These are phyloP conservation scores for Fusarium newnesense DNA, from an alignment of 2,329 filamentous ascomycete species.

Conservation along the genomic window DNA sequence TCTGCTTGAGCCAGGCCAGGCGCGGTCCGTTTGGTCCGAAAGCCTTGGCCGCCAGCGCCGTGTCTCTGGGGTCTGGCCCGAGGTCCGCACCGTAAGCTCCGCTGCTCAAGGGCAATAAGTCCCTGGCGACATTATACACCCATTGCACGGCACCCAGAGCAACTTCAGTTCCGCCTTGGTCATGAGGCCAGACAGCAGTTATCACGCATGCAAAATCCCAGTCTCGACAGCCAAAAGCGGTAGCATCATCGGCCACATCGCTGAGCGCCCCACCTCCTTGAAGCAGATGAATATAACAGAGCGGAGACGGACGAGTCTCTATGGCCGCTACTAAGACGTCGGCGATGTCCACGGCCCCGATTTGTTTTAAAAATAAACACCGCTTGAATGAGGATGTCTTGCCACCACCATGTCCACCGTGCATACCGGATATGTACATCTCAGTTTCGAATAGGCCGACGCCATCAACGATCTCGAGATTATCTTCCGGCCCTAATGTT, in stretches of 20 bases:
- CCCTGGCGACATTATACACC: slow-evolving; percentile 64
- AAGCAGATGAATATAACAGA: slow-evolving; percentile 71
- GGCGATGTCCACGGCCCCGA: slow-evolving; percentile 51
- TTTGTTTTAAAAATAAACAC: slow-evolving; percentile 66
- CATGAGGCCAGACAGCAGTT: slow-evolving; percentile 69
- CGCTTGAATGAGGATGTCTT: slow-evolving; percentile 74
- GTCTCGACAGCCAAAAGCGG: slow-evolving; percentile 71
- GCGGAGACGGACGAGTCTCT: slow-evolving; percentile 57
- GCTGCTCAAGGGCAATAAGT: slow-evolving; percentile 60
- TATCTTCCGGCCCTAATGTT: slow-evolving; percentile 49
- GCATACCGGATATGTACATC: slow-evolving; percentile 70
- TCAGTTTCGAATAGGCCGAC: slow-evolving; percentile 66
- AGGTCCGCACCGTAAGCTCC: slow-evolving; percentile 71
- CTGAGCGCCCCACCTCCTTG: slow-evolving; percentile 66
- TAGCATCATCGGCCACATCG: slow-evolving; percentile 56
- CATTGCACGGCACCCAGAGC: slow-evolving; percentile 57
- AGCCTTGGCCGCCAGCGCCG: slow-evolving; percentile 59
- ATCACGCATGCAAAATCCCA: slow-evolving; percentile 73
- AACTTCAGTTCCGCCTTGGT: slow-evolving; percentile 57
- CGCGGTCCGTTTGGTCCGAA: slow-evolving; percentile 66
- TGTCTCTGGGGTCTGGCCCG: slow-evolving; percentile 69
- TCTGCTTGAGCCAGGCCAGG: slow-evolving; percentile 62
- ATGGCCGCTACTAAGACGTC: slow-evolving; percentile 58
- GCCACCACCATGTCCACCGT: slow-evolving; percentile 65
- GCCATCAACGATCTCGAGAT: slow-evolving; percentile 54